phyloP scores from a whole-genome alignment of 2,329 filamentous ascomycete genomes.

The Phialophora expanda region DNA sequence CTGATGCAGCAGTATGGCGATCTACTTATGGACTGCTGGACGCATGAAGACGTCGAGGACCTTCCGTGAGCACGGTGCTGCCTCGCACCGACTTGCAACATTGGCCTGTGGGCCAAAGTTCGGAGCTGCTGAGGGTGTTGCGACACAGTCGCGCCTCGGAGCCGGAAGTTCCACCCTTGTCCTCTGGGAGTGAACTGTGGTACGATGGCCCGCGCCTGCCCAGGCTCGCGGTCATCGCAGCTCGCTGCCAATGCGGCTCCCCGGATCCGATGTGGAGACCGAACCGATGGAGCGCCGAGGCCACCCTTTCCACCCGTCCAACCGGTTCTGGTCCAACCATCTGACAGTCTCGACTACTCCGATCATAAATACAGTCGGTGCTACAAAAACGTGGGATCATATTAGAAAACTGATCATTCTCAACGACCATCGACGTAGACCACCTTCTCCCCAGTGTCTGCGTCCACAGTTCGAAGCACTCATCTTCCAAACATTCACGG shows the following conservation, averaged over 20 bases:
- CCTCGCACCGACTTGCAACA: not conserved
- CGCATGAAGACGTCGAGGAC: slow-evolving; percentile 18
- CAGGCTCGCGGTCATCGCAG: not conserved
- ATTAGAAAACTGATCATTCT: not conserved
- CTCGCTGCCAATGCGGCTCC: slow-evolving; percentile 2
- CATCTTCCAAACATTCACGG: not conserved
- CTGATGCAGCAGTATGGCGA: slow-evolving; percentile 31
- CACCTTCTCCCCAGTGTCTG: not conserved
- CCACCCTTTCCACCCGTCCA: not conserved
- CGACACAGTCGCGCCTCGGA: not conserved
- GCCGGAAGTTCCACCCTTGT: too few species aligned
- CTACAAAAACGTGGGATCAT: not conserved
- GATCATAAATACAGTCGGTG: not conserved
- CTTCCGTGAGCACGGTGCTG: not conserved
- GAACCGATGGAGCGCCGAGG: slow-evolving; percentile 1
- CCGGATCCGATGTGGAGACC: slow-evolving; percentile 15
- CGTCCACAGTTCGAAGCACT: not conserved
- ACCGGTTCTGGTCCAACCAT: not conserved
- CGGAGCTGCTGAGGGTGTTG: not conserved
- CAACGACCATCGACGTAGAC: too few species aligned
- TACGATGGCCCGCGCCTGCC: not conserved
- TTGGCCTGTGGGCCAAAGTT: not conserved
- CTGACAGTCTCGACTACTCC: not conserved
- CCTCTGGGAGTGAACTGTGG: not conserved
- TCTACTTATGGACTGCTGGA: slow-evolving; percentile 31